Conservation (phyloP, 2,329 filamentous ascomycete genomes). For the Diplocarpon mali region DNA sequence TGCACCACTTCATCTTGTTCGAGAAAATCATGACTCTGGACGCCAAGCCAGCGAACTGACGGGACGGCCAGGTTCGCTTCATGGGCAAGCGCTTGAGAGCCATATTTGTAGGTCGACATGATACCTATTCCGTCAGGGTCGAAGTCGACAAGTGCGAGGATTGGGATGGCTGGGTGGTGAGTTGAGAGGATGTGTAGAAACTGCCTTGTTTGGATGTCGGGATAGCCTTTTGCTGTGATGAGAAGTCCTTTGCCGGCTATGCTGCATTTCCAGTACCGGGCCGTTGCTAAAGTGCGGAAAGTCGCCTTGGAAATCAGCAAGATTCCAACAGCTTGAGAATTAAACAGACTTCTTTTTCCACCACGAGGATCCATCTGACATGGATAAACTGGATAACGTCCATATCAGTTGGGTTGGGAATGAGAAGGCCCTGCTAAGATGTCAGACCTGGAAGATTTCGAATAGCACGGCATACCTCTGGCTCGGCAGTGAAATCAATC, state of each 20-base stretch:
- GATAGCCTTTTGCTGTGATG: constrained; percentile 75
- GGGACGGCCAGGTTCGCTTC: constrained; percentile 41
- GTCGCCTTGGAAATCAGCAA: constrained; percentile 48
- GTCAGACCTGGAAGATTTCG: background rate
- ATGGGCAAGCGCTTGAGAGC: constrained; percentile 51
- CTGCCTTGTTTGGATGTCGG: constrained; percentile 58
- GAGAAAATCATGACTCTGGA: constrained; percentile 28
- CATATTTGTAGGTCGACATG: constrained; percentile 60
- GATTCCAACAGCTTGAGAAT: background rate
- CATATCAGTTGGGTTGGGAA: constrained; percentile 44
- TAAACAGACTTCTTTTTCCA: constrained; percentile 62
- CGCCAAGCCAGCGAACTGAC: constrained; percentile 53
- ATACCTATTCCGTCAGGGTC: constrained; percentile 71
- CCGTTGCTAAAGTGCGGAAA: constrained; percentile 54
- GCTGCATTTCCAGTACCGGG: constrained; percentile 41
- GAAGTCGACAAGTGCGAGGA: constrained; percentile 59
- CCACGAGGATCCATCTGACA: constrained; percentile 55
- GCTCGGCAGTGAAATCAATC: constrained; percentile 29
- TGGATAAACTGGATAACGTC: constrained; percentile 37
- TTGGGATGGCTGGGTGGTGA: constrained; percentile 38
- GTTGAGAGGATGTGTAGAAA: constrained; percentile 47
- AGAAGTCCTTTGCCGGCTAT: constrained; percentile 48
- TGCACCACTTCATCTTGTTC: constrained; percentile 1
- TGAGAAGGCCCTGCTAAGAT: constrained; percentile 41
- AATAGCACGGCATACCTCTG: constrained; percentile 27